Evolutionary conservation across 1,139 yeast genomes (phyloP).

Genomic region (Yamadazyma epiphylla): DNA sequence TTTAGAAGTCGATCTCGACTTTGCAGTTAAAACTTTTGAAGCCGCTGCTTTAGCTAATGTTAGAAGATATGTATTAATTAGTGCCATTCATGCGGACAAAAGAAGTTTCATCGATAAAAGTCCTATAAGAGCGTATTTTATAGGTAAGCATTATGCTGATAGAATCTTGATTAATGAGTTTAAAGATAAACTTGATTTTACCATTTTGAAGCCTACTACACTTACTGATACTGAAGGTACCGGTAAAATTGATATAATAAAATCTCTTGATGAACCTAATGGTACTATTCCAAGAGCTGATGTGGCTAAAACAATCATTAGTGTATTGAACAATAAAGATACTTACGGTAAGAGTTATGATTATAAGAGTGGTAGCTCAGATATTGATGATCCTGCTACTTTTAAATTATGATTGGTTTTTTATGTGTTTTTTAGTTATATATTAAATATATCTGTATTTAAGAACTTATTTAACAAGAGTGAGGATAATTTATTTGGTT

Average conservation of each 20-base stretch:
- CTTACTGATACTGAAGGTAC: constrained; percentile 36
- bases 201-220: constrained; percentile 49
- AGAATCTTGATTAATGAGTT: constrained; percentile 36
- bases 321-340: constrained; percentile 15
- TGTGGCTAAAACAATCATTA: constrained; percentile 25
- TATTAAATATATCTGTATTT: no score
- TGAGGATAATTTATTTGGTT: no score
- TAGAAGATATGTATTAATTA: constrained; percentile 48
- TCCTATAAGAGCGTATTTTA: constrained; percentile 35
- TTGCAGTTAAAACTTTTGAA: constrained; percentile 56
- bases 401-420: no score
- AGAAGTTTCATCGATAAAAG: constrained; percentile 32
- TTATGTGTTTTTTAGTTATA: no score
- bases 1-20: constrained; percentile 57
- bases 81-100: constrained; percentile 54
- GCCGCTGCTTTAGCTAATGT: constrained; percentile 48
- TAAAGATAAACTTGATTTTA: constrained; percentile 37
- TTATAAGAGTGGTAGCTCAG: constrained; percentile 18
- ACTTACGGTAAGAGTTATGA: constrained; percentile 27
- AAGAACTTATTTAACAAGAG: no score
- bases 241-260: constrained; percentile 29
- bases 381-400: neutral
- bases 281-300: constrained; percentile 25
- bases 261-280: constrained; percentile 9
- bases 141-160: constrained; percentile 59